Conservation (phyloP, 192 early-diverging fungal genomes). For the Ambispora gerdemannii region DNA sequence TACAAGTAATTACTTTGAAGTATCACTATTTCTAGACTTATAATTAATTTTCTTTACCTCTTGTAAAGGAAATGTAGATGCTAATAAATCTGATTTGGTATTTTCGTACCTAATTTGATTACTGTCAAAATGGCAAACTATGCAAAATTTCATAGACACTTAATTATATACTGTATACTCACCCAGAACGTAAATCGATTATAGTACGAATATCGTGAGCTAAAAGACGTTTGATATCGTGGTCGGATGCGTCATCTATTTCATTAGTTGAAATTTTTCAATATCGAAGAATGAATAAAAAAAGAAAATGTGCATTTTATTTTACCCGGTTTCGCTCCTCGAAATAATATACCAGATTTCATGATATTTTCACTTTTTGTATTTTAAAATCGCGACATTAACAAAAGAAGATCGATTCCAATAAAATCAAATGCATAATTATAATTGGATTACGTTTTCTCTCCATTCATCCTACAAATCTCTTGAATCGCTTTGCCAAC, state of each 20-base stretch:
- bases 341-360: slow-evolving; percentile 3
- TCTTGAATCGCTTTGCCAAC: neutral
- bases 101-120: slow-evolving; percentile 18
- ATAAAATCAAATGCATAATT: neutral
- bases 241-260: neutral
- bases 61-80: slow-evolving; percentile 27
- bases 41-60: slow-evolving; percentile 21
- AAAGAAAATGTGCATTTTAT: neutral
- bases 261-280: neutral
- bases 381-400: neutral
- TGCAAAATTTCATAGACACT: neutral
- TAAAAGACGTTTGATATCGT: neutral
- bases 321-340: slow-evolving; percentile 4
- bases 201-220: slow-evolving; percentile 26
- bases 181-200: slow-evolving; percentile 30
- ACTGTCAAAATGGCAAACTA: no score
- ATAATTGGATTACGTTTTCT: neutral
- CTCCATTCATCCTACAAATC: neutral
- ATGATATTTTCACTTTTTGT: no score
- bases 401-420: neutral
- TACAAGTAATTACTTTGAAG: neutral
- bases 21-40: slow-evolving; percentile 26
- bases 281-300: neutral
- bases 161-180: neutral
- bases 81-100: slow-evolving; percentile 21